These are phyloP conservation scores for Tetracladium maxilliforme DNA, from an alignment of 2,329 filamentous ascomycete species.

Conservation along the genomic window DNA sequence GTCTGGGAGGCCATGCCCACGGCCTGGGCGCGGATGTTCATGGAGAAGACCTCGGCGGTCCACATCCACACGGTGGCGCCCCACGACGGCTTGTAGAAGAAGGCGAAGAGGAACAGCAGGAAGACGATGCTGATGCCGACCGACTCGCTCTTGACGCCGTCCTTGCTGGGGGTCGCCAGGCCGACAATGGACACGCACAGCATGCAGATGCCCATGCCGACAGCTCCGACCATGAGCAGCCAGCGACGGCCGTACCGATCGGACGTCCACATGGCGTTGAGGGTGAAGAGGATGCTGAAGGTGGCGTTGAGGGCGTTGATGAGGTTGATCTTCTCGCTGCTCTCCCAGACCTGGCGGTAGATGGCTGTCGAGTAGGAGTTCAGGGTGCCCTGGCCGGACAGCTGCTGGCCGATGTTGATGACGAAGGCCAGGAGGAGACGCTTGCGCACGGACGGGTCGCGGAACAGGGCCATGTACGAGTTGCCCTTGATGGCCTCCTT, in stretches of 20 bases:
- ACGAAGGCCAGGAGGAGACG: slow-evolving; percentile 49
- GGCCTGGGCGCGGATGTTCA: slow-evolving; percentile 58
- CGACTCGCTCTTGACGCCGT: slow-evolving; percentile 36
- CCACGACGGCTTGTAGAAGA: slow-evolving; percentile 58
- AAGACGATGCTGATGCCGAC: slow-evolving; percentile 57
- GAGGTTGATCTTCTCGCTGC: slow-evolving; percentile 43
- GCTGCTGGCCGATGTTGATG: slow-evolving; percentile 56
- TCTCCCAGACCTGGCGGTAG: slow-evolving; percentile 55
- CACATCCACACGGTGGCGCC: slow-evolving; percentile 59
- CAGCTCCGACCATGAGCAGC: slow-evolving; percentile 51
- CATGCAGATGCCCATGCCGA: slow-evolving; percentile 60
- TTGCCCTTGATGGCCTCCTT: slow-evolving; percentile 51
- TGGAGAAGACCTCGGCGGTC: slow-evolving; percentile 54
- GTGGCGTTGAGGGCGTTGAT: slow-evolving; percentile 66
- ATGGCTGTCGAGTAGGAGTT: slow-evolving; percentile 63
- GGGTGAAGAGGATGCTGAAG: slow-evolving; percentile 56
- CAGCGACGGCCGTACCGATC: slow-evolving; percentile 58
- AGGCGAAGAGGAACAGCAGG: slow-evolving; percentile 49
- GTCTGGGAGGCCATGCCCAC: slow-evolving; percentile 50
- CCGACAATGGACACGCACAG: slow-evolving; percentile 44
- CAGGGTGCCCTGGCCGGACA: slow-evolving; percentile 58
- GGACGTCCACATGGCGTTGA: slow-evolving; percentile 60
- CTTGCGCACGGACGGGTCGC: slow-evolving; percentile 53
- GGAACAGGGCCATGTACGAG: slow-evolving; percentile 52
- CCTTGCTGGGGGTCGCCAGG: slow-evolving; percentile 36